Evolutionary conservation across 2,329 filamentous ascomycete species (phyloP).

Genomic region (Teratosphaeria gauchensis): DNA sequence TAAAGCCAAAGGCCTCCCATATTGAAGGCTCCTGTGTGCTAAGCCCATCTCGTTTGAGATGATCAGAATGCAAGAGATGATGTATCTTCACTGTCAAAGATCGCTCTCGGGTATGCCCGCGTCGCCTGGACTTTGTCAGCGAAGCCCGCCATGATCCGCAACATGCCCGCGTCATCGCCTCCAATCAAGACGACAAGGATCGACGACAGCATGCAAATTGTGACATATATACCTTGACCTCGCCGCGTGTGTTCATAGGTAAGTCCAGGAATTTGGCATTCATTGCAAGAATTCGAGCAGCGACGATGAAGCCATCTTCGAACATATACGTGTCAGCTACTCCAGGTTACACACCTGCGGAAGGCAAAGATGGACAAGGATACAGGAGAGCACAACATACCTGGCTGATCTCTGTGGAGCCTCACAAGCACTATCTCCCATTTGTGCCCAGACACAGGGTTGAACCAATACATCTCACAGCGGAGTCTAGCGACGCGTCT

Average conservation of each 20-base stretch:
- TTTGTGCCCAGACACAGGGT: constrained; percentile 2
- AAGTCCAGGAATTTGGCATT: too few species aligned
- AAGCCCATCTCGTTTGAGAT: too few species aligned
- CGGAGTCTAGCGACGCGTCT: constrained; percentile 2
- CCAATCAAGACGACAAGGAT: background rate
- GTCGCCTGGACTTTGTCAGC: background rate
- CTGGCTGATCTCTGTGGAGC: constrained; percentile 14
- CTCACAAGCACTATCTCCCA: constrained; percentile 6
- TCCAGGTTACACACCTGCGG: background rate
- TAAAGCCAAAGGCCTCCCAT: background rate
- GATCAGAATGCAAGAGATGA: too few species aligned
- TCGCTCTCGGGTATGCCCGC: background rate
- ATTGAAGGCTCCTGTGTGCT: too few species aligned
- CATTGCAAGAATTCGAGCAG: background rate
- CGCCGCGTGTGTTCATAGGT: too few species aligned
- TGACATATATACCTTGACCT: background rate
- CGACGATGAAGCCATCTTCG: constrained; percentile 16
- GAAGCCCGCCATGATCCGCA: background rate
- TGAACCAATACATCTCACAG: constrained; percentile 8
- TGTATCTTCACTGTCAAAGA: background rate
- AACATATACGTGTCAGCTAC: constrained; percentile 12
- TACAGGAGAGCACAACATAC: constrained; percentile 7
- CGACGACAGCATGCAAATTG: background rate
- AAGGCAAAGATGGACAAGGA: constrained; percentile 1
- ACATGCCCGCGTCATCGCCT: background rate